A percentile compares a stretch with the other conserved stretches of the same genome.
These are phyloP conservation scores for Xylaria longipes DNA, from an alignment of 495 filamentous ascomycete species.

Conservation along the genomic window DNA sequence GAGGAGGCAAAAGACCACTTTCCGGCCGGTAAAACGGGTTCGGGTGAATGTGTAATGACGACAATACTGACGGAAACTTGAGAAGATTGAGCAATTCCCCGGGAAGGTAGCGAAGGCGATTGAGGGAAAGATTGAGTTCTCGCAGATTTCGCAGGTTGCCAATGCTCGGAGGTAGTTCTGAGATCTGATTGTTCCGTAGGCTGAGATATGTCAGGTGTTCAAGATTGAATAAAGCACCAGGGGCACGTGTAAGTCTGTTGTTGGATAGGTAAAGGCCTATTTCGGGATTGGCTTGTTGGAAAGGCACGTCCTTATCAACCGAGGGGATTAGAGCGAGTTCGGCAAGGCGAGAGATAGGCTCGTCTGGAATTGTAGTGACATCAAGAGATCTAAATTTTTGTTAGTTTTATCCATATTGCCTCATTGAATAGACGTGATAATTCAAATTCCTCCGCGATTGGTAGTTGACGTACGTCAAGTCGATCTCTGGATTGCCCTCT, in stretches of 20 bases:
- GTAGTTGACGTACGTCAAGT: constrained; percentile 49
- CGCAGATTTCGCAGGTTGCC: constrained; percentile 66
- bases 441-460: background rate
- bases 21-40: constrained; percentile 55
- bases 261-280: constrained; percentile 69
- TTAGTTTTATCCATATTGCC: constrained; percentile 15
- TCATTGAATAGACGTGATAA: background rate
- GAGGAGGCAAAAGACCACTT: constrained; percentile 3
- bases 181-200: constrained; percentile 72
- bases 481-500: constrained; percentile 63
- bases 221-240: constrained; percentile 59
- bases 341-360: constrained; percentile 61
- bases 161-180: constrained; percentile 68
- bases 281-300: constrained; percentile 48
- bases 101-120: constrained; percentile 71
- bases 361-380: constrained; percentile 50
- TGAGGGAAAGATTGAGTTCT: constrained; percentile 74
- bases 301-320: constrained; percentile 46
- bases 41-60: constrained; percentile 48
- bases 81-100: constrained; percentile 72
- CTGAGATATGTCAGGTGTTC: constrained; percentile 70
- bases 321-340: constrained; percentile 61
- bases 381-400: constrained; percentile 38
- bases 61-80: constrained; percentile 44
- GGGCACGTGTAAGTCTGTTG: constrained; percentile 62